Evolutionary conservation across 2,329 filamentous ascomycete genomes (phyloP).

Genomic region (Talaromyces funiculosus): DNA sequence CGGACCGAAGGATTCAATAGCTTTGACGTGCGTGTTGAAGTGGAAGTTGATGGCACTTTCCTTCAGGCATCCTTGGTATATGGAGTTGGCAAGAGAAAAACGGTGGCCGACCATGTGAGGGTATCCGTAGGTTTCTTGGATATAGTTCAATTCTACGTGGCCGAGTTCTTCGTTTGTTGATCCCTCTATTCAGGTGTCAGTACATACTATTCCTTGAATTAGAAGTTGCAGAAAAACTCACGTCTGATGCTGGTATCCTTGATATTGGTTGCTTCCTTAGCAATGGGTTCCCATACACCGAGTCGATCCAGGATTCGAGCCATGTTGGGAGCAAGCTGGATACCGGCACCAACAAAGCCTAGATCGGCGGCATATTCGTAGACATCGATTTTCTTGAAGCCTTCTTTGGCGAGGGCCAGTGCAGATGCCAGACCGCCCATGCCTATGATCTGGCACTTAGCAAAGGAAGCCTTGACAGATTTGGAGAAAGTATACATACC

Average conservation of each 20-base stretch:
- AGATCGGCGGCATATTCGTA: constrained; percentile 68
- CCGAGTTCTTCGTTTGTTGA: constrained; percentile 63
- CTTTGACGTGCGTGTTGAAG: constrained; percentile 54
- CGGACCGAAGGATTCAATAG: constrained; percentile 55
- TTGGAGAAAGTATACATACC: constrained; percentile 30
- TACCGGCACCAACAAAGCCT: constrained; percentile 78
- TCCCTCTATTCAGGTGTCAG: constrained; percentile 48
- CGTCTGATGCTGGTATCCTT: constrained; percentile 66
- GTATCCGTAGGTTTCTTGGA: constrained; percentile 63
- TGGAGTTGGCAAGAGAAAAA: constrained; percentile 60
- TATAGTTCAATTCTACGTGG: constrained; percentile 63
- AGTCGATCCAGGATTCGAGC: constrained; percentile 66
- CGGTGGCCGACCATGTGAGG: constrained; percentile 78
- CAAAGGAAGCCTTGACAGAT: background rate
- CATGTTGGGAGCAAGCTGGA: constrained; percentile 80
- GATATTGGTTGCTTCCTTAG: constrained; percentile 64
- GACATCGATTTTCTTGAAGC: constrained; percentile 67
- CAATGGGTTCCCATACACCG: constrained; percentile 67
- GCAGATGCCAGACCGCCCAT: constrained; percentile 74
- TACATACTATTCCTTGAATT: background rate
- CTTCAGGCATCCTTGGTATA: constrained; percentile 65
- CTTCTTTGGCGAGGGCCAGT: constrained; percentile 67
- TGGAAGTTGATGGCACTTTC: constrained; percentile 62
- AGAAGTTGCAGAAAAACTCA: constrained; percentile 28
- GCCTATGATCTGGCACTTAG: constrained; percentile 40